Base-by-base conservation (phyloP, 2,329 filamentous ascomycete species). In the Nemania diffusa region DNA sequence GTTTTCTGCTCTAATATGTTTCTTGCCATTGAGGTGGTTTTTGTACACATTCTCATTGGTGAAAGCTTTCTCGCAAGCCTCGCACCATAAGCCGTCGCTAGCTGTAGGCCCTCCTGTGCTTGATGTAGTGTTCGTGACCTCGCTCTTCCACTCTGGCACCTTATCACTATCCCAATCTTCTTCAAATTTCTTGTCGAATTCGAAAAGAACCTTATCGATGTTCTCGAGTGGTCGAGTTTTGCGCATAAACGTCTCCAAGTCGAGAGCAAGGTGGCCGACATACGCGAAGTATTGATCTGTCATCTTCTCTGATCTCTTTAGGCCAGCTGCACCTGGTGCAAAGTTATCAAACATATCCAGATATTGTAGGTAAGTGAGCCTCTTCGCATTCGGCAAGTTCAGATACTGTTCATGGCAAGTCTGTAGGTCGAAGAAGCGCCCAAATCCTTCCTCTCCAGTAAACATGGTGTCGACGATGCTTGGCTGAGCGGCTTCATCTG, bases 1-100 rank as follows among this genome's bases (percentile, higher is more conserved):
- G 77, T 93, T 89, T 0, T 91, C 92, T 0, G 92, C 92, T 74
- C 93, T 93, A 78, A 95, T 88, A 78, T 99, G 96, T 78, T 98
- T 99, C 81, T 97, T 95, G 48, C 95, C 95, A 0, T 84, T 91
- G 68, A 99, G 81, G 78, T 99, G 96, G 42, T 88, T 90, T 74
- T 94, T 94, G 84, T 97, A 97, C 55, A 97, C 93, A 69, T 97
- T 97, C 72, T 96, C 90, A 75, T 97, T 98, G 75, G 92, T 94
- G 82, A 98, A 99, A 67, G 95, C 93, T 81, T 94, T 97, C 77
- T 96, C 91, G 78, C 96, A 99, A 69, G 94, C 94, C 5, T 91
- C 85, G 75, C 96, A 99, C 92, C 92, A 98, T 17, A 94, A 86
- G 0, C 91, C 92, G 59, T 93, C 90, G 0, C 75, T 84, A 75